Conservation (phyloP, 306 rosid genomes). For the Cotoneaster glaucophyllus region DNA sequence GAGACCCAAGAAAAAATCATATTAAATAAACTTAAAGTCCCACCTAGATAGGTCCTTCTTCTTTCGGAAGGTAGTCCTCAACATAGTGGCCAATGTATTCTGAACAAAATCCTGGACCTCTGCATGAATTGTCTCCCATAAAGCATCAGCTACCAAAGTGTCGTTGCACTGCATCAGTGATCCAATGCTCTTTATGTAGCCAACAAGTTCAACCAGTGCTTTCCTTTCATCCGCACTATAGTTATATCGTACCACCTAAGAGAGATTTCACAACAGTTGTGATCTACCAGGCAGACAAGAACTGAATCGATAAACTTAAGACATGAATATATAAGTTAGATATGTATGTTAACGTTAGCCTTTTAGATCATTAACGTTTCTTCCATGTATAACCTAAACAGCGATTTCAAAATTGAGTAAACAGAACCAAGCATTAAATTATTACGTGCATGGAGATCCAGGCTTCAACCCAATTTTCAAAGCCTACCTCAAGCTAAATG, state of each 20-base stretch:
- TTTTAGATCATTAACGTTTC: neutral
- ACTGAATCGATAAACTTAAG: neutral
- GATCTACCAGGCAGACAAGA: neutral
- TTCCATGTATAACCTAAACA: neutral
- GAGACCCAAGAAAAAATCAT: neutral
- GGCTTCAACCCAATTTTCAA: neutral
- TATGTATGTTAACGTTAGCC: neutral
- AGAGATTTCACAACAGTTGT: slow-evolving; percentile 6
- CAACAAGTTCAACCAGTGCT: slow-evolving; percentile 82
- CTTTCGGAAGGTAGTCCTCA: slow-evolving; percentile 90
- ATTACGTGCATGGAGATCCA: neutral
- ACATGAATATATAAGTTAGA: neutral
- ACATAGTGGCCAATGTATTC: slow-evolving; percentile 87
- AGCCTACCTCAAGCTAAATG: neutral
- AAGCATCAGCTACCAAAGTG: slow-evolving; percentile 92
- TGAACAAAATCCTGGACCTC: slow-evolving; percentile 99
- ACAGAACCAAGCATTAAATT: neutral
- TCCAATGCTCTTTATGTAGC: slow-evolving; percentile 94
- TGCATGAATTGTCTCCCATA: slow-evolving; percentile 97
- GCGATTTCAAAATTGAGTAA: neutral
- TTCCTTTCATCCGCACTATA: slow-evolving; percentile 86
- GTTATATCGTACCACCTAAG: slow-evolving; percentile 88
- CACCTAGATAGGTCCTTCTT: slow-evolving; percentile 97
- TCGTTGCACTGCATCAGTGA: slow-evolving; percentile 94
- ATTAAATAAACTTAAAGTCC: slow-evolving; percentile 16